These are phyloP conservation scores for Trametes cingulata DNA, from an alignment of 768 basidiomycete genomes.

Conservation along the genomic window DNA sequence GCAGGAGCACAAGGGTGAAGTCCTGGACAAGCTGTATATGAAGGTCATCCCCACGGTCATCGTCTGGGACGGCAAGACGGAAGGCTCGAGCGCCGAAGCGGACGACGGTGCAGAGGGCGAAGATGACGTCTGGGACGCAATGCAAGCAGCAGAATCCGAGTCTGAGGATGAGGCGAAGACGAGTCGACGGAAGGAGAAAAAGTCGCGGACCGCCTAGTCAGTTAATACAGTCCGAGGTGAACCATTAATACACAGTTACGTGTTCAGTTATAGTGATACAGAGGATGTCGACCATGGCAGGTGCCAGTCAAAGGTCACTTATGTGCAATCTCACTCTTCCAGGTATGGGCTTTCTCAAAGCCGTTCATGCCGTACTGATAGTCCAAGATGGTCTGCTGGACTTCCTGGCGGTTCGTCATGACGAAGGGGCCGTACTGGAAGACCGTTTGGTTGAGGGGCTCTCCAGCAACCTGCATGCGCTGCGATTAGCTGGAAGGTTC, in stretches of 20 bases:
- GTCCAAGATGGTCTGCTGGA: constrained; percentile 79
- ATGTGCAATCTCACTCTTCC: constrained; percentile 80
- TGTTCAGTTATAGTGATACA: background rate
- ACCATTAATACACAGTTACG: background rate
- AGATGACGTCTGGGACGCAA: constrained; percentile 32
- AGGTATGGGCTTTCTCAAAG: constrained; percentile 86
- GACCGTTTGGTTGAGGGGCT: constrained; percentile 87
- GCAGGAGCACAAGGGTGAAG: constrained; percentile 57
- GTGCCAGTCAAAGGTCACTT: background rate
- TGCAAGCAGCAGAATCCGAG: constrained; percentile 18
- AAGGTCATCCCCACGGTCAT: constrained; percentile 62
- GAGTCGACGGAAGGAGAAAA: constrained; percentile 32
- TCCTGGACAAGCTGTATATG: constrained; percentile 64
- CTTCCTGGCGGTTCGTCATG: constrained; percentile 79
- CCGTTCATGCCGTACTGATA: constrained; percentile 81
- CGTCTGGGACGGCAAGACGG: constrained; percentile 54
- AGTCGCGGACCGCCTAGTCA: background rate
- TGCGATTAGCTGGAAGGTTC: background rate
- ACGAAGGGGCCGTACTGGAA: constrained; percentile 89
- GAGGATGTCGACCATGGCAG: background rate
- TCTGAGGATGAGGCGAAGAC: constrained; percentile 26
- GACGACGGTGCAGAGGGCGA: constrained; percentile 45
- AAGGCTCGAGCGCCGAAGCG: constrained; percentile 16
- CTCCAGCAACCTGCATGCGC: constrained; percentile 69
- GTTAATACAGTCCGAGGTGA: background rate